Evolutionary conservation across 192 early-diverging fungal genomes (phyloP).

Genomic region (Rhizophagus sp.): DNA sequence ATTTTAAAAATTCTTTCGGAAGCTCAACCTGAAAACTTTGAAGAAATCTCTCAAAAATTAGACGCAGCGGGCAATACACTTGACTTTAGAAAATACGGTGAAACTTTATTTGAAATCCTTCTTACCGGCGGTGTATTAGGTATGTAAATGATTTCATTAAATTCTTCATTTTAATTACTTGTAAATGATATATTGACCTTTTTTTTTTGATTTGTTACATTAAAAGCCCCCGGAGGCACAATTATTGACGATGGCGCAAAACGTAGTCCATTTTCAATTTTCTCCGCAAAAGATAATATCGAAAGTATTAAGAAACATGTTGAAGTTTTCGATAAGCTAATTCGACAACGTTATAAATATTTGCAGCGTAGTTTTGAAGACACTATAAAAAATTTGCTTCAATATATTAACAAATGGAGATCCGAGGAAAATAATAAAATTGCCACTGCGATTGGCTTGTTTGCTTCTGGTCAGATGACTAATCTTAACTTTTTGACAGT

Average conservation of each 20-base stretch:
- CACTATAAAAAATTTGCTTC: constrained; percentile 78
- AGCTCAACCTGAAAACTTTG: constrained; percentile 62
- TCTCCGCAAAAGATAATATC: constrained; percentile 66
- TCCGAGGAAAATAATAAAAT: constrained; percentile 78
- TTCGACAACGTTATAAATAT: constrained; percentile 89
- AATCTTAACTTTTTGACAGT: constrained; percentile 71
- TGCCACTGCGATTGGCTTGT: constrained; percentile 72
- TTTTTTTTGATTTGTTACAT: not conserved
- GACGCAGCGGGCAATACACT: constrained; percentile 84
- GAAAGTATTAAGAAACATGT: constrained; percentile 73
- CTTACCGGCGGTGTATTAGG: constrained; percentile 90
- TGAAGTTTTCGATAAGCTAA: constrained; percentile 86
- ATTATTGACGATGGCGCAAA: constrained; percentile 76
- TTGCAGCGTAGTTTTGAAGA: constrained; percentile 86
- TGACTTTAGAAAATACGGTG: constrained; percentile 95
- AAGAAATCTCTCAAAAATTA: constrained; percentile 71
- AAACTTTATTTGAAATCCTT: constrained; percentile 91
- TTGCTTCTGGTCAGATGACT: constrained; percentile 69
- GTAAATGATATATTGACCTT: not conserved
- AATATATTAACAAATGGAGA: constrained; percentile 88
- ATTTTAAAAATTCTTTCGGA: constrained; percentile 51
- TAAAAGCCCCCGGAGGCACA: constrained; percentile 72
- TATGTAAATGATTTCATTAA: constrained; percentile 36
- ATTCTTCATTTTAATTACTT: not conserved
- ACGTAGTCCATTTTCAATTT: constrained; percentile 81